Base-by-base conservation (phyloP, 345 rosid genomes). In the Pistacia vera region DNA sequence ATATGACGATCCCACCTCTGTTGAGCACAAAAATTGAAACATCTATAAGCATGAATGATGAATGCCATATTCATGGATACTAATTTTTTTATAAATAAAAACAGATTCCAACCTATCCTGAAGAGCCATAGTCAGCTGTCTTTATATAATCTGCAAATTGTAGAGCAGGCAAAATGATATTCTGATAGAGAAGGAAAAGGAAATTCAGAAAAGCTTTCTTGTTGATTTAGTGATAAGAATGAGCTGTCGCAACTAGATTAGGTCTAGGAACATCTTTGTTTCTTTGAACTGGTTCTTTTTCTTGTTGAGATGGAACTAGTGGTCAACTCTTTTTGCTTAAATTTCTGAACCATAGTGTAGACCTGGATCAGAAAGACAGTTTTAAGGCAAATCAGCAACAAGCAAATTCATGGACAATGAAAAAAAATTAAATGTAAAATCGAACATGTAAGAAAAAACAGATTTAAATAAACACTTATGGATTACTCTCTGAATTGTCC, bases 301-400 rank as follows among this genome's bases (percentile, higher is more conserved):
- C 81, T 82, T 20, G 63, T 14, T 65, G 68, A 70, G 61, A 70
- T 56, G 77, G 78, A 68, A 63, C 44, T 73, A 25, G 71, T 17
- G 20, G 79, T 46, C 56, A 59, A 30, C 38, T 20, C 66, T 14
- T 67, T 82, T 66, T 84, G 78, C 84, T 88, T 88, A 71, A 86
- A 89, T 72, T 88, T 84, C 77, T 91, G 81, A 79, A 91, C 83
- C 95, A 89, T 84, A 14, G 75, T 70, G 83, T 86, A 81, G 8
- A 85, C 92, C 95, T 91, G 81, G 75, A 81, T 68, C 20, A 5
- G 58, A 66, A 56, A 10, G 64, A 72, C 36, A 64, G 56, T 44
- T 36, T 13, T 41, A 58, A 13, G 14, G 70, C 60, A 68, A 57
- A 77, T 38, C 30, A 41, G 25, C 12, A 38, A 30, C 52, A 62